Evolutionary conservation across 2,329 filamentous ascomycete genomes (phyloP).

Genomic region (Xylaria arbuscula): DNA sequence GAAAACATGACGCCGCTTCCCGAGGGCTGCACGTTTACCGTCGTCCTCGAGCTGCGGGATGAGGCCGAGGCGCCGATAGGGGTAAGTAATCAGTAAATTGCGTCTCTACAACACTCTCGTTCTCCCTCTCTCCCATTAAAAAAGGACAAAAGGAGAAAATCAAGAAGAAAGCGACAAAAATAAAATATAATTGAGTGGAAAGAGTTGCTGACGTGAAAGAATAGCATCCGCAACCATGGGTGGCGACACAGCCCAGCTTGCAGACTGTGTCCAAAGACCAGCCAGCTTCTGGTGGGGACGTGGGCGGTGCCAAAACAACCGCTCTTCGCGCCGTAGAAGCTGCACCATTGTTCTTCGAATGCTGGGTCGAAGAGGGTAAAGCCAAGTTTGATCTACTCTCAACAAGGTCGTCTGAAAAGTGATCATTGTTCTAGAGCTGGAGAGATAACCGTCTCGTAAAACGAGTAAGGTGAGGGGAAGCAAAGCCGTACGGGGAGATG

Average conservation of each 20-base stretch:
- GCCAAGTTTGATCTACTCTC: conserved; percentile 50
- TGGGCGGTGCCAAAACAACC: conserved; percentile 57
- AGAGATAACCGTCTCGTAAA: background rate
- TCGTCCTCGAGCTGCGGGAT: conserved; percentile 78
- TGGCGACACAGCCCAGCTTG: conserved; percentile 63
- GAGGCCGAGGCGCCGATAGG: conserved; percentile 68
- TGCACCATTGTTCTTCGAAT: conserved; percentile 72
- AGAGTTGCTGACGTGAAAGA: conserved; percentile 22
- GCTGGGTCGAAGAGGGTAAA: conserved; percentile 71
- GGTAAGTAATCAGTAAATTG: conserved; percentile 56
- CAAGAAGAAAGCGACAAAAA: background rate
- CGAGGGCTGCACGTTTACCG: conserved; percentile 75
- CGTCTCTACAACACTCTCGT: background rate
- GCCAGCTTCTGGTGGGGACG: conserved; percentile 48
- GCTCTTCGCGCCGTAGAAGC: conserved; percentile 66
- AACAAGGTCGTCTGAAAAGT: conserved; percentile 26
- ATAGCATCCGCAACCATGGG: conserved; percentile 70
- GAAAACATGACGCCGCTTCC: conserved; percentile 69
- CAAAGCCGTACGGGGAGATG: background rate
- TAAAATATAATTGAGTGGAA: background rate
- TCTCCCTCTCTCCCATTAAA: background rate
- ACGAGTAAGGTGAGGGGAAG: background rate
- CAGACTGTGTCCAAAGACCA: conserved; percentile 54
- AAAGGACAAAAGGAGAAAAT: background rate
- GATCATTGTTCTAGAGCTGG: background rate